These are phyloP conservation scores for Neurospora terricola DNA, from an alignment of 495 filamentous ascomycete species.

Conservation along the genomic window DNA sequence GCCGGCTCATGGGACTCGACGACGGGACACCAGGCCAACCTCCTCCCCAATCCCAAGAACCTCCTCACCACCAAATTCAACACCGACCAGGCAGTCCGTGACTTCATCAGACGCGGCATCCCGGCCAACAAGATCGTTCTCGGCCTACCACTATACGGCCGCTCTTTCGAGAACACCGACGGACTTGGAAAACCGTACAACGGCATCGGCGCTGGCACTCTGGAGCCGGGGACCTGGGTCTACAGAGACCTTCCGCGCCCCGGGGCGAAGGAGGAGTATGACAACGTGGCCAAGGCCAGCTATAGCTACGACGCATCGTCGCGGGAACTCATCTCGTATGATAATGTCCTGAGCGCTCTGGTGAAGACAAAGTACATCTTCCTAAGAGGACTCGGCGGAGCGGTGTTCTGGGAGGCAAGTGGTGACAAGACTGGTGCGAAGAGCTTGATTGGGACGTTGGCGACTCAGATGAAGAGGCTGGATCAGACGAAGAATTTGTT, in stretches of 20 bases:
- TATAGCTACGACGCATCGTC: slow-evolving; percentile 56
- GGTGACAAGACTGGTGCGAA: slow-evolving; percentile 52
- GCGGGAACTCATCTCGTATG: slow-evolving; percentile 65
- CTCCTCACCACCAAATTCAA: slow-evolving; percentile 54
- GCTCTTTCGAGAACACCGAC: slow-evolving; percentile 60
- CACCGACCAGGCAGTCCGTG: slow-evolving; percentile 53
- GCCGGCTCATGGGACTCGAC: slow-evolving; percentile 58
- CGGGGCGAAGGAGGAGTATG: slow-evolving; percentile 37
- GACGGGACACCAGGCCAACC: slow-evolving; percentile 67
- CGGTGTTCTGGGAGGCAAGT: slow-evolving; percentile 87
- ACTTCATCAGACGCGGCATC: slow-evolving; percentile 59
- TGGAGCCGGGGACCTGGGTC: slow-evolving; percentile 74
- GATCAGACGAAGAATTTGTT: slow-evolving; percentile 55
- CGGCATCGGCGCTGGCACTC: slow-evolving; percentile 54
- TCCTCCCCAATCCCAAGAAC: slow-evolving; percentile 45
- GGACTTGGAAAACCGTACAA: slow-evolving; percentile 59
- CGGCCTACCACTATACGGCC: slow-evolving; percentile 80
- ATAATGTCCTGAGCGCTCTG: slow-evolving; percentile 49
- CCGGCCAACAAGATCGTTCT: slow-evolving; percentile 60
- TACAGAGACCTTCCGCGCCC: slow-evolving; percentile 52
- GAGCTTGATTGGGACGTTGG: slow-evolving; percentile 55
- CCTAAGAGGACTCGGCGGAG: slow-evolving; percentile 57
- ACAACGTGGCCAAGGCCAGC: slow-evolving; percentile 46
- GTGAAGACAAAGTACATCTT: slow-evolving; percentile 59
- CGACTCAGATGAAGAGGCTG: slow-evolving; percentile 39